Base-by-base conservation (phyloP, 805 yeast species). In the Tetrapisispora pingtungensis region DNA sequence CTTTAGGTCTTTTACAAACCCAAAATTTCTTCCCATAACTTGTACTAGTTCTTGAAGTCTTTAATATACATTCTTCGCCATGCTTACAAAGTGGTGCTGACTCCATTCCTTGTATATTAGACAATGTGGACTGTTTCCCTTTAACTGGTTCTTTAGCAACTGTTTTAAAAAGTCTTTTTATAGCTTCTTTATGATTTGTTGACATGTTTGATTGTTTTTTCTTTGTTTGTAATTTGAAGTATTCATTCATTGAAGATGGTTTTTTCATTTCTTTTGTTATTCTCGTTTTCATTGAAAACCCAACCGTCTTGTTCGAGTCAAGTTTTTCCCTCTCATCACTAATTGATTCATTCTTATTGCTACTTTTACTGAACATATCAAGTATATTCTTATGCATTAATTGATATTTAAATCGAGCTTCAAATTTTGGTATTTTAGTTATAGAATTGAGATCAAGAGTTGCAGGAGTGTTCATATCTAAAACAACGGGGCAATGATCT, bases 401-500 rank as follows among this genome's bases (percentile, higher is more conserved):
- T 32, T 72, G 72, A 51, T 71, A 79, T 43, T 64, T 73, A 33
- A 56, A 59, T 41, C 64, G 71, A 0, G 84, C 82, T 51, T 80
- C 86, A 49, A 80, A 70, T 48, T 61, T 67, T 14, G 75, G 71
- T 6, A 50, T 40, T 33, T 42, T 46, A 1, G 10, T 1, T 2
- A 17, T 15, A 26, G 8, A 4, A 10, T 24, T 10, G 10, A 10
- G 4, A 17, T 13, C 13, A 24, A 19, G 22, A 2, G 4, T 14
- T 14, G 14, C 6, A 18, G 22, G 24, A 20, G 24, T 10, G 33
- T 67, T 65, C 36, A 88, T 56, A 59, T 87, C 97, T 1, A 87
- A 72, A 56, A 61, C 87, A 0, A 87, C 77, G 0, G 98, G 98
- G 61, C 97, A 90, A 63, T 90, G 98, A 60, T 90, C 98, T 0